These are phyloP conservation scores for Microstegium vimineum DNA, from an alignment of 176 grass and related monocot genomes.

Conservation along the genomic window DNA sequence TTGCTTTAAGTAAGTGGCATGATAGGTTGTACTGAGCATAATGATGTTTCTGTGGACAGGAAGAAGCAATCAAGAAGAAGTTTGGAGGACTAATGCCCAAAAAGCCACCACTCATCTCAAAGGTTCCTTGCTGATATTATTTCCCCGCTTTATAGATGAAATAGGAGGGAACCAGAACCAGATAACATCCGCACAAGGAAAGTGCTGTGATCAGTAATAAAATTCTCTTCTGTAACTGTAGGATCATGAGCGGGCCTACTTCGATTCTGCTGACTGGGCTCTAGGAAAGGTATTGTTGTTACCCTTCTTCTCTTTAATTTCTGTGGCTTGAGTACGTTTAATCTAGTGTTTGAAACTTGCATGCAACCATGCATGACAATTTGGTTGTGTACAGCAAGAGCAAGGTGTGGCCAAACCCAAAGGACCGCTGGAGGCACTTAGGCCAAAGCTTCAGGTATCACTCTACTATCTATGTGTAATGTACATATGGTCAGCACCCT, in stretches of 20 bases:
- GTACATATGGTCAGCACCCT: neutral
- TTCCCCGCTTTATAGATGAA: neutral
- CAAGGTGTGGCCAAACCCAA: slow-evolving; percentile 86
- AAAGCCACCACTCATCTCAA: slow-evolving; percentile 90
- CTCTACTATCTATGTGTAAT: neutral
- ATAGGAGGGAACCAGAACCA: neutral
- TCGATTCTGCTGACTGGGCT: slow-evolving; percentile 96
- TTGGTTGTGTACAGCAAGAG: slow-evolving; percentile 63
- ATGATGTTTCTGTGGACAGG: slow-evolving; percentile 39
- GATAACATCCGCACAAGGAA: slow-evolving; percentile 5
- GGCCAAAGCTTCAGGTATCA: slow-evolving; percentile 83
- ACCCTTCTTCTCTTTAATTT: neutral
- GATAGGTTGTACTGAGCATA: neutral
- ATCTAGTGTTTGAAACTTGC: neutral
- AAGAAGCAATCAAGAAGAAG: slow-evolving; percentile 81
- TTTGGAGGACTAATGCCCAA: slow-evolving; percentile 84
- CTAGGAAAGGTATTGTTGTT: slow-evolving; percentile 70
- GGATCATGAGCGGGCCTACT: slow-evolving; percentile 91
- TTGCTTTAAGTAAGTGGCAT: slow-evolving; percentile 5
- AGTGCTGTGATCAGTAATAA: neutral
- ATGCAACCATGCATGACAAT: neutral
- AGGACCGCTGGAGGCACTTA: slow-evolving; percentile 87
- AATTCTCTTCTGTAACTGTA: slow-evolving; percentile 32
- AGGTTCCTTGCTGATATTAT: slow-evolving; percentile 46
- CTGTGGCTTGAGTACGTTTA: neutral